A percentile compares a stretch with the other conserved stretches of the same genome.
Evolutionary conservation across 202 grass and related monocot genomes (phyloP).

Genomic region (Carex arenaria): DNA sequence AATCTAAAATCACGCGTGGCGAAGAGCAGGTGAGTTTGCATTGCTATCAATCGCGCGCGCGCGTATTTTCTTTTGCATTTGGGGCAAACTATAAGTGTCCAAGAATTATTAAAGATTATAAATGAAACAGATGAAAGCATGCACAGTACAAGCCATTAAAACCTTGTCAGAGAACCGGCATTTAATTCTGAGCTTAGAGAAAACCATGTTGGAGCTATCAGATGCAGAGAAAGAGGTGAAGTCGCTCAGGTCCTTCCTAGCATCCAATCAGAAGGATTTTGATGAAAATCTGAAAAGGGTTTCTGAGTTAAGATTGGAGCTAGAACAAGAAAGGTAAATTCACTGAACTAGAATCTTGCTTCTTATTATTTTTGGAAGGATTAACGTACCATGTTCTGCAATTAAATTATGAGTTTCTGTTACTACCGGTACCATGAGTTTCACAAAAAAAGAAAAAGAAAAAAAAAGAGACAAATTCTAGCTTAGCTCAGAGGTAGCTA

Average conservation of each 20-base stretch:
- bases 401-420: neutral
- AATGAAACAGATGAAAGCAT: conserved; percentile 64
- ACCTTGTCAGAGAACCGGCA: conserved; percentile 64
- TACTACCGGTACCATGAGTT: neutral
- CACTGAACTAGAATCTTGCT: neutral
- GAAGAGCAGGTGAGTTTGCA: conserved; percentile 73
- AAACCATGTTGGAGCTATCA: conserved; percentile 49
- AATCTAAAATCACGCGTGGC: conserved; percentile 54
- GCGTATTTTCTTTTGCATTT: neutral
- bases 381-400: neutral
- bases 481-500: no score
- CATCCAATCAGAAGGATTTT: conserved; percentile 70
- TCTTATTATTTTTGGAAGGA: conserved; percentile 1
- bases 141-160: conserved; percentile 71
- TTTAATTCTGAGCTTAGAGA: conserved; percentile 58
- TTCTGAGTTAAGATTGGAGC: conserved; percentile 54
- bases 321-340: conserved; percentile 79
- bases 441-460: no score
- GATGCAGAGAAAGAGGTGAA: conserved; percentile 84
- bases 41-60: conserved; percentile 10
- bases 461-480: no score
- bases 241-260: conserved; percentile 64
- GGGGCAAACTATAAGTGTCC: neutral
- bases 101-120: conserved; percentile 7
- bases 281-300: conserved; percentile 78